Conservation (phyloP, 108 stramenopile genomes). For the Fistulifera pelliculosa region DNA sequence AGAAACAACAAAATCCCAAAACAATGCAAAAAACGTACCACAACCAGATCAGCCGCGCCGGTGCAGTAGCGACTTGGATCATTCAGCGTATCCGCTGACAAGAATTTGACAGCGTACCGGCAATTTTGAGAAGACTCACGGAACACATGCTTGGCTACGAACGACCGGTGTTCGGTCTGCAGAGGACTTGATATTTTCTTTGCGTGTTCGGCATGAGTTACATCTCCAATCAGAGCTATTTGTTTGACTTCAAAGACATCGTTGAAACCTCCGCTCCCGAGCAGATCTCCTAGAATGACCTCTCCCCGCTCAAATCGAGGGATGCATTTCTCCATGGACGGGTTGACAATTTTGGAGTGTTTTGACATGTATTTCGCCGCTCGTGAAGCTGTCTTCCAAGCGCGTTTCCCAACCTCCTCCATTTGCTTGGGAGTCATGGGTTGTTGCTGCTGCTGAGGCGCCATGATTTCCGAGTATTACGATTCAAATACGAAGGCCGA, state of each 20-base stretch:
- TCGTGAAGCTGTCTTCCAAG: slow-evolving; percentile 50
- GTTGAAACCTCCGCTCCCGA: slow-evolving; percentile 70
- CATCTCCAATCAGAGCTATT: slow-evolving; percentile 23
- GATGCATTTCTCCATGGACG: slow-evolving; percentile 44
- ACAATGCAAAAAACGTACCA: slow-evolving; percentile 46
- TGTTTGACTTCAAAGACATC: slow-evolving; percentile 62
- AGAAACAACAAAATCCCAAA: not conserved
- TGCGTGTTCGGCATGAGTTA: slow-evolving; percentile 26
- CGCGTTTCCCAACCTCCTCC: slow-evolving; percentile 38
- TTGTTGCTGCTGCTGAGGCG: no score
- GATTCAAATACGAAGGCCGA: no score
- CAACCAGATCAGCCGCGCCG: slow-evolving; percentile 65
- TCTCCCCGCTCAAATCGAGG: slow-evolving; percentile 54
- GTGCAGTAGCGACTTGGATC: slow-evolving; percentile 51
- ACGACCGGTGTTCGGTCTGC: slow-evolving; percentile 35
- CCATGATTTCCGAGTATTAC: no score
- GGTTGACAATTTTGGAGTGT: slow-evolving; percentile 48
- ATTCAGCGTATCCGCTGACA: slow-evolving; percentile 39
- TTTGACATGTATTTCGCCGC: slow-evolving; percentile 53
- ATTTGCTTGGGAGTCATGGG: no score
- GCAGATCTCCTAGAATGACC: slow-evolving; percentile 47
- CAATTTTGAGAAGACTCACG: slow-evolving; percentile 37
- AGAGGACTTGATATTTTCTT: slow-evolving; percentile 42
- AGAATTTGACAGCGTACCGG: slow-evolving; percentile 57
- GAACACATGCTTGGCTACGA: slow-evolving; percentile 36